Conservation (phyloP, 225 moss, liverwort and hornwort species). For the Physcomitrellopsis africana region DNA sequence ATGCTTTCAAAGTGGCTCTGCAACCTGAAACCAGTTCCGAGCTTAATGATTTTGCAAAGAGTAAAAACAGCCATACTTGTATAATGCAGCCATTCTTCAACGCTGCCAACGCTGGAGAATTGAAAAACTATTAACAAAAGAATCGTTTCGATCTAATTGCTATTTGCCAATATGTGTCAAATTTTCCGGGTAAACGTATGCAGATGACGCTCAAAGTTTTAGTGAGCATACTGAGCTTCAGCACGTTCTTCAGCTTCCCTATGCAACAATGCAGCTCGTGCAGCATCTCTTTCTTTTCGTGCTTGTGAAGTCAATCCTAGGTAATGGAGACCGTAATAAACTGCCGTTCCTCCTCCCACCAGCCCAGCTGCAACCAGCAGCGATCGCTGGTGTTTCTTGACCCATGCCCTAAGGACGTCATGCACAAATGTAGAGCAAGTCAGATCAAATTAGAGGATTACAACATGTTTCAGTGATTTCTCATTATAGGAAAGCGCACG, state of each 20-base stretch:
- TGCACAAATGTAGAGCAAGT: conserved; percentile 13
- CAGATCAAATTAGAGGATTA: neutral
- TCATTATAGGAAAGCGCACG: neutral
- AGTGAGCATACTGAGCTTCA: conserved; percentile 82
- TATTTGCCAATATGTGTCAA: neutral
- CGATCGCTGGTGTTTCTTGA: conserved; percentile 64
- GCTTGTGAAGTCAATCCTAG: conserved; percentile 42
- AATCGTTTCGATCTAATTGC: neutral
- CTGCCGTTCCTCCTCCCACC: conserved; percentile 62
- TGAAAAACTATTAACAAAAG: neutral
- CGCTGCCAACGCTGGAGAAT: neutral
- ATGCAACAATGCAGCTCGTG: conserved; percentile 52
- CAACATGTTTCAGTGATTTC: neutral
- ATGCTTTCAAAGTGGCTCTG: conserved; percentile 90
- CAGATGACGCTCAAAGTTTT: neutral
- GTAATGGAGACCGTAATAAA: conserved; percentile 51
- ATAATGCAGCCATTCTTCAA: neutral
- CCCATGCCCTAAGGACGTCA: conserved; percentile 60
- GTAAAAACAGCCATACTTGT: neutral
- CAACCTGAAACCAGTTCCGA: conserved; percentile 52
- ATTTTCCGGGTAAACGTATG: neutral
- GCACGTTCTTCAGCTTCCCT: conserved; percentile 80
- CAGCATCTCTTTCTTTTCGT: conserved; percentile 51
- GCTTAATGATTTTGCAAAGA: conserved; percentile 13
- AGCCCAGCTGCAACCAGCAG: conserved; percentile 70